phyloP scores from a whole-genome alignment of 1,139 yeast genomes.

The Candida pseudocylindracea region DNA sequence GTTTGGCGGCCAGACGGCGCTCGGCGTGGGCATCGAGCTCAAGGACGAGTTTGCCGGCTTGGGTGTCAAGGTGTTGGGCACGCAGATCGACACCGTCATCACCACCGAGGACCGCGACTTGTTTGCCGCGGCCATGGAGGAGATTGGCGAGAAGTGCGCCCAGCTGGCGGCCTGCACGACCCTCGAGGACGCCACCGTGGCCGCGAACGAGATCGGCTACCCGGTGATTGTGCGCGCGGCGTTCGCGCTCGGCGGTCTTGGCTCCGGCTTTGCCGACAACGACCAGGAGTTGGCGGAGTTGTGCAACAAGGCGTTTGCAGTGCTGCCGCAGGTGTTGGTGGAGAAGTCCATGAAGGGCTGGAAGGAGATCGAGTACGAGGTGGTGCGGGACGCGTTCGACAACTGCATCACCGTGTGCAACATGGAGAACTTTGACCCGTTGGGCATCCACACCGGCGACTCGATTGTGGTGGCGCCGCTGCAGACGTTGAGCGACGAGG shows the following conservation, averaged over 20 bases:
- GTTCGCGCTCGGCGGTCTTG: slow-evolving; percentile 91
- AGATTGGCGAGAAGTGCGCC: slow-evolving; percentile 89
- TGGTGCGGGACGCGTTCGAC: slow-evolving; percentile 91
- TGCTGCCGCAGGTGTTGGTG: slow-evolving; percentile 88
- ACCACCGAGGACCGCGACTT: slow-evolving; percentile 96
- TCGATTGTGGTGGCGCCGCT: slow-evolving; percentile 98
- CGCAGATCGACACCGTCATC: slow-evolving; percentile 85
- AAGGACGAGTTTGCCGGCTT: slow-evolving; percentile 84
- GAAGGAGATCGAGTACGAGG: slow-evolving; percentile 98
- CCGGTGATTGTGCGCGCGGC: slow-evolving; percentile 98
- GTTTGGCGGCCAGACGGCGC: slow-evolving; percentile 97
- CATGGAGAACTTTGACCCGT: slow-evolving; percentile 98
- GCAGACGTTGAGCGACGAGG: slow-evolving; percentile 92
- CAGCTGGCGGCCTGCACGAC: slow-evolving; percentile 68
- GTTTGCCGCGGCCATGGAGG: slow-evolving; percentile 86
- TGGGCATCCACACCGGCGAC: slow-evolving; percentile 98
- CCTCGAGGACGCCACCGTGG: slow-evolving; percentile 62
- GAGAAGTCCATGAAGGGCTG: slow-evolving; percentile 98
- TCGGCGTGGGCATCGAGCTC: slow-evolving; percentile 84
- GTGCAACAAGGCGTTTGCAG: slow-evolving; percentile 83
- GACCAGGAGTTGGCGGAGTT: slow-evolving; percentile 63
- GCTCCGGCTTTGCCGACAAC: slow-evolving; percentile 94
- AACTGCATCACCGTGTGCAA: slow-evolving; percentile 98
- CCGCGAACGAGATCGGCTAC: slow-evolving; percentile 75
- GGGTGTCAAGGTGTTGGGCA: slow-evolving; percentile 92